Evolutionary conservation across 768 basidiomycete species (phyloP).

Genomic region (Cystobasidium tubakii): DNA sequence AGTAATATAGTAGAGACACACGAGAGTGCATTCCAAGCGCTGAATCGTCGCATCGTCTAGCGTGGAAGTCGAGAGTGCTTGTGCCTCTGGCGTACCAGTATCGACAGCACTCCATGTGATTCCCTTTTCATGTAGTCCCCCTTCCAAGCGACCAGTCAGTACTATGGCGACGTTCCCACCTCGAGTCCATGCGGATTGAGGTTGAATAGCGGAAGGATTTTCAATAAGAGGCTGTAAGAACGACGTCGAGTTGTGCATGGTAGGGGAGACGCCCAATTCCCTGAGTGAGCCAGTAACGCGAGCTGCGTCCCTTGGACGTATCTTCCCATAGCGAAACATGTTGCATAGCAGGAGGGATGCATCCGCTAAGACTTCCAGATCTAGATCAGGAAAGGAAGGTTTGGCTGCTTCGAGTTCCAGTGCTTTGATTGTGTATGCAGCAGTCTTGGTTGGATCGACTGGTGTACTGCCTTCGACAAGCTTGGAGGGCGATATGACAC

Average conservation of each 20-base stretch:
- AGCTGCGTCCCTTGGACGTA: background rate
- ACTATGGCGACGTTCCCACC: background rate
- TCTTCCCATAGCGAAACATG: background rate
- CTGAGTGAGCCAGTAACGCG: background rate
- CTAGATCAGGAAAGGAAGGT: background rate
- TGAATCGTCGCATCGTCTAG: background rate
- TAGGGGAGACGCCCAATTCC: background rate
- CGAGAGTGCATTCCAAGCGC: background rate
- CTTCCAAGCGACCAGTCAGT: background rate
- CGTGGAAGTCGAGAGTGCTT: background rate
- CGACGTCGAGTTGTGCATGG: background rate
- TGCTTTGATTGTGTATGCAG: background rate
- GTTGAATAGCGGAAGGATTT: background rate
- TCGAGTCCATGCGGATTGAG: background rate
- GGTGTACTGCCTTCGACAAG: background rate
- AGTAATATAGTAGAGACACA: background rate
- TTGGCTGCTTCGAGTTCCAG: background rate
- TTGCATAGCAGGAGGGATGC: background rate
- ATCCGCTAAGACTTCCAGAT: background rate
- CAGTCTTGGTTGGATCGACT: background rate
- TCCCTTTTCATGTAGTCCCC: background rate
- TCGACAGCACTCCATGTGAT: background rate
- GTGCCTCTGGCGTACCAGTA: background rate
- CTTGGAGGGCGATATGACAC: background rate
- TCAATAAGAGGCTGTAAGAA: background rate